These are phyloP conservation scores for Cornus kousa DNA, from an alignment of 148 eudicot species.

Conservation along the genomic window DNA sequence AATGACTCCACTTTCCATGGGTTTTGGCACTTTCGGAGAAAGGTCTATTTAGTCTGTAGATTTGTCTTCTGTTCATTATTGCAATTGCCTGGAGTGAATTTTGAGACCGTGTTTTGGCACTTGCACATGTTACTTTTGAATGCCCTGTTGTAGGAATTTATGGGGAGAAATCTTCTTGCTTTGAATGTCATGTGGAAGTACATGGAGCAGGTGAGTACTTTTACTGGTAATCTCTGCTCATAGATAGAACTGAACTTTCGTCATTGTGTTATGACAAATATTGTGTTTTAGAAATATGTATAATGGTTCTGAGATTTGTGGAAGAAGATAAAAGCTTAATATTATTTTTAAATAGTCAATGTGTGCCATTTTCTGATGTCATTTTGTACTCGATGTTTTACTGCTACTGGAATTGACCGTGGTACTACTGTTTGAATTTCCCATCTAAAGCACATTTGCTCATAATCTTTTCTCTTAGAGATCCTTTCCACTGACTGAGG, in stretches of 20 bases:
- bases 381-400: background rate
- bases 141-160: conserved; percentile 68
- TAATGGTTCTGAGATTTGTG: background rate
- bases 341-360: background rate
- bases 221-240: background rate
- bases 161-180: conserved; percentile 96
- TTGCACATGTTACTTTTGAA: conserved; percentile 3
- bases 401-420: too few species aligned
- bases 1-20: background rate
- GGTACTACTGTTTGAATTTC: conserved; percentile 3
- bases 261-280: background rate
- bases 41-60: background rate
- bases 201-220: conserved; percentile 57
- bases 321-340: background rate
- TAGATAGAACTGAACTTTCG: background rate
- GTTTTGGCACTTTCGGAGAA: background rate
- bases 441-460: background rate
- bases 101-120: background rate
- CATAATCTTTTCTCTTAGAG: conserved; percentile 39
- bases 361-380: background rate
- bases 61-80: conserved; percentile 1
- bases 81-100: background rate
- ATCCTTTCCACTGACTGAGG: conserved; percentile 91
- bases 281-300: background rate
- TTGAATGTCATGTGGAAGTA: conserved; percentile 99